phyloP scores from a whole-genome alignment of 2,329 filamentous ascomycete genomes.

The Allantophomopsis lycopodina region DNA sequence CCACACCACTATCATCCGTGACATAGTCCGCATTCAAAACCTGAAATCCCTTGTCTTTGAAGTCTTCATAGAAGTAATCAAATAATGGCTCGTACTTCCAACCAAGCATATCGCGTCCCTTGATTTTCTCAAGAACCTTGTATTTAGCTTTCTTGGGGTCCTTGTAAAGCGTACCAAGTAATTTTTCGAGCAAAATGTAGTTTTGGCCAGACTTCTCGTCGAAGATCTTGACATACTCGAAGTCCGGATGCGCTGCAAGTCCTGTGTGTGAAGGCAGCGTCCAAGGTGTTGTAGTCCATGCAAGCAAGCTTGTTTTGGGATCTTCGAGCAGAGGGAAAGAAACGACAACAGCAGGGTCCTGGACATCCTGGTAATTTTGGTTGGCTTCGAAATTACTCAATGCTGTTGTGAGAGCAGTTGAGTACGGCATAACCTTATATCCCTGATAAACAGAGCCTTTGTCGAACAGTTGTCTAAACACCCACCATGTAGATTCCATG shows the following conservation, averaged over 20 bases:
- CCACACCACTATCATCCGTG: slow-evolving; percentile 78
- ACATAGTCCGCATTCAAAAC: slow-evolving; percentile 79
- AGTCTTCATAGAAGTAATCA: slow-evolving; percentile 79
- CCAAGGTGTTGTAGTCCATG: slow-evolving; percentile 91
- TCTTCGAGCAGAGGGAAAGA: slow-evolving; percentile 74
- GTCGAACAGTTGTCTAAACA: slow-evolving; percentile 85
- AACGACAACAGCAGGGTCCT: slow-evolving; percentile 81
- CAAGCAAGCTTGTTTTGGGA: slow-evolving; percentile 60
- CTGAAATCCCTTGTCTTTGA: slow-evolving; percentile 71
- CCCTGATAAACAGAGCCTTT: slow-evolving; percentile 84
- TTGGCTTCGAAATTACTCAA: slow-evolving; percentile 89
- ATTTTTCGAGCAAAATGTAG: slow-evolving; percentile 72
- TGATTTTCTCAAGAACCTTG: slow-evolving; percentile 66
- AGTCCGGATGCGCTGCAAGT: slow-evolving; percentile 66
- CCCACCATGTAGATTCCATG: slow-evolving; percentile 97
- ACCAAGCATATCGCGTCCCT: slow-evolving; percentile 72
- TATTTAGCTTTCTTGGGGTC: slow-evolving; percentile 92
- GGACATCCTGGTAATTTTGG: slow-evolving; percentile 89
- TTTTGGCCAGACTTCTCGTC: slow-evolving; percentile 74
- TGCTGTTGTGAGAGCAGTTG: slow-evolving; percentile 76
- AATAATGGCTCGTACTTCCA: slow-evolving; percentile 87
- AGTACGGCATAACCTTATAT: slow-evolving; percentile 90
- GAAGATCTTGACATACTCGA: slow-evolving; percentile 76
- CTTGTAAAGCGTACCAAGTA: slow-evolving; percentile 77
- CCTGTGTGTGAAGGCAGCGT: slow-evolving; percentile 72